A percentile compares a stretch with the other conserved stretches of the same genome.
These are phyloP conservation scores for Lachnellula subtilissima DNA, from an alignment of 2,329 filamentous ascomycete genomes.

Conservation along the genomic window DNA sequence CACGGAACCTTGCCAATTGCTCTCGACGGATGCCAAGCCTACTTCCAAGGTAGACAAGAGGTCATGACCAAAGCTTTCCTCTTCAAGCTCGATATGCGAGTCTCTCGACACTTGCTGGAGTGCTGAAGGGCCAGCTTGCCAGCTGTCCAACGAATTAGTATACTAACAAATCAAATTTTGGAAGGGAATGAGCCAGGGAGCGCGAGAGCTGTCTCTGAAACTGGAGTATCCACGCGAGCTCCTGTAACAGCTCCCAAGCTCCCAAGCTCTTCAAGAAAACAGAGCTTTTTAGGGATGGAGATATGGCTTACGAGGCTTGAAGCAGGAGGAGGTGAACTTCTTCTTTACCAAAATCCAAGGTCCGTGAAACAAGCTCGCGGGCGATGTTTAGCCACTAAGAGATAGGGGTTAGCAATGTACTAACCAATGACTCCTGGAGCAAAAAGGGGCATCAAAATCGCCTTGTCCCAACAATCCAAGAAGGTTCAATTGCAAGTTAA, in stretches of 20 bases:
- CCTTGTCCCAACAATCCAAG: too few relatives aligned
- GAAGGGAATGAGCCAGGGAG: too few relatives aligned
- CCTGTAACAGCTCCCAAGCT: too few relatives aligned
- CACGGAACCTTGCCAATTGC: conserved; percentile 47
- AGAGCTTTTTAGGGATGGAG: too few relatives aligned
- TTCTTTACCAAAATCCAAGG: conserved; percentile 45
- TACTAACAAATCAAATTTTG: too few relatives aligned
- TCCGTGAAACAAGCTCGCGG: conserved; percentile 41
- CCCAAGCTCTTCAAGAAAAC: too few relatives aligned
- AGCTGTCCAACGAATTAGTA: conserved; percentile 4
- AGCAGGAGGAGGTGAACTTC: conserved; percentile 44
- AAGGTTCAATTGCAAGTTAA: too few relatives aligned
- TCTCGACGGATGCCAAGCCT: conserved; percentile 34
- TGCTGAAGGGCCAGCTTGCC: conserved; percentile 40
- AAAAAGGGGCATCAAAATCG: too few relatives aligned
- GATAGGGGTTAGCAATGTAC: too few relatives aligned
- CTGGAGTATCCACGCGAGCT: too few relatives aligned
- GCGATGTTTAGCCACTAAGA: conserved; percentile 48
- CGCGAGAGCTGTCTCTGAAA: too few relatives aligned
- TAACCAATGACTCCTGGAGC: too few relatives aligned
- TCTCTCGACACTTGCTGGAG: conserved; percentile 22
- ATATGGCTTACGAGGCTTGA: conserved; percentile 36
- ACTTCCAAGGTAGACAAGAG: conserved; percentile 33
- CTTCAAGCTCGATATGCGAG: conserved; percentile 34
- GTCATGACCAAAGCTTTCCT: conserved; percentile 30